These are phyloP conservation scores for Porphyra umbilicalis DNA, from an alignment of 31 red algal genomes.

Conservation along the genomic window DNA sequence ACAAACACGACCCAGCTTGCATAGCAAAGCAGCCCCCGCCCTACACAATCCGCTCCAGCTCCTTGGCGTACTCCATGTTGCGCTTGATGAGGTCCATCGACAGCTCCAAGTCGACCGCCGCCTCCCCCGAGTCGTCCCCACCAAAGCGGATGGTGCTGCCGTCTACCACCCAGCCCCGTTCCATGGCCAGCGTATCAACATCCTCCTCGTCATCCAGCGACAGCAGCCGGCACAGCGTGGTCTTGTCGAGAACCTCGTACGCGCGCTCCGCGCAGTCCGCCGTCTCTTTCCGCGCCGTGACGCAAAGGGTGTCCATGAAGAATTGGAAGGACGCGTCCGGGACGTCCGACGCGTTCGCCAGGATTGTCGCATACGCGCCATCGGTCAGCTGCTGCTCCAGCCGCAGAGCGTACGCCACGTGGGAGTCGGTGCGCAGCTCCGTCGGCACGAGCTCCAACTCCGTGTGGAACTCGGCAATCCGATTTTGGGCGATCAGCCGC, in stretches of 20 bases:
- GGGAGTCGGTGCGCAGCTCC: constrained; percentile 30
- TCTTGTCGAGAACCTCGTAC: constrained; percentile 28
- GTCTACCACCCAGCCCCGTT: constrained; percentile 32
- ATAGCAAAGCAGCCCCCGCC: constrained; percentile 5
- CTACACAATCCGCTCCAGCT: constrained; percentile 87
- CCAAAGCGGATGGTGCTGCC: constrained; percentile 36
- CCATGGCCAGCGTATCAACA: constrained; percentile 21
- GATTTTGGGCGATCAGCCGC: constrained; percentile 81
- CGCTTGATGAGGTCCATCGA: constrained; percentile 59
- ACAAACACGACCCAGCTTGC: too few relatives aligned
- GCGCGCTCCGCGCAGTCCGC: constrained; percentile 64
- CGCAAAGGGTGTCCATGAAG: constrained; percentile 70
- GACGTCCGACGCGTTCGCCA: constrained; percentile 35
- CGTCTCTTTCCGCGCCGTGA: constrained; percentile 72
- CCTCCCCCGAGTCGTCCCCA: constrained; percentile 17
- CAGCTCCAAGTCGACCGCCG: constrained; percentile 21
- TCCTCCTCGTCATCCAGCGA: constrained; percentile 30
- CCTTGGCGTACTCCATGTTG: constrained; percentile 61
- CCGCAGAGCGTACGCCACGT: constrained; percentile 61
- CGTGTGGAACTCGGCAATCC: constrained; percentile 88
- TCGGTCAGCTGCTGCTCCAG: constrained; percentile 89
- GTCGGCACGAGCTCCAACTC: constrained; percentile 80
- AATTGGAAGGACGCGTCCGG: constrained; percentile 51
- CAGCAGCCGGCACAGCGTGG: constrained; percentile 44
- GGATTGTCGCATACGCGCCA: constrained; percentile 80